Percentiles rank a stretch among this genome's conserved stretches.
Conservation (phyloP, 768 basidiomycete genomes). For the Naganishia antarctica region DNA sequence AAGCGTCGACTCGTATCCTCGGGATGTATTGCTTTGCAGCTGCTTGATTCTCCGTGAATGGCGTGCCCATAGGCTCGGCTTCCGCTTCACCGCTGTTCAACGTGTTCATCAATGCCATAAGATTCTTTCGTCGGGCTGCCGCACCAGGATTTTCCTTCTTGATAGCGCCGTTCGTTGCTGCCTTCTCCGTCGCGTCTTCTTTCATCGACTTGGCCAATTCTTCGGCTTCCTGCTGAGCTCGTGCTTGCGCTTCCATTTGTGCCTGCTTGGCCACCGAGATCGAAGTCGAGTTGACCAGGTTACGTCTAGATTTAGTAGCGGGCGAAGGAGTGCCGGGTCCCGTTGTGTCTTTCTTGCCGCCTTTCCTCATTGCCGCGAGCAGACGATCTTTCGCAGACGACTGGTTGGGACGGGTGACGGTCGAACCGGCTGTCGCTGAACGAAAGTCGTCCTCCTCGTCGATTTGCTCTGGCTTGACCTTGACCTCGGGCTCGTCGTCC, state of each 20-base stretch:
- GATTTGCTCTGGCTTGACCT: conserved; percentile 37
- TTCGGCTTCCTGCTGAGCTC: conserved; percentile 30
- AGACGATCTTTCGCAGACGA: conserved; percentile 25
- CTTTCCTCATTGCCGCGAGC: conserved; percentile 17
- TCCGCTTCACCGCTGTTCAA: conserved; percentile 24
- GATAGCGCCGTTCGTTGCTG: conserved; percentile 18
- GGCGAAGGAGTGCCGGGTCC: conserved; percentile 3
- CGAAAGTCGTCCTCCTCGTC: conserved; percentile 43
- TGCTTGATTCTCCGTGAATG: conserved; percentile 23
- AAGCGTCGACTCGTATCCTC: conserved; percentile 30
- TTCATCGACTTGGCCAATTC: conserved; percentile 16
- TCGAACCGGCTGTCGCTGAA: conserved; percentile 22
- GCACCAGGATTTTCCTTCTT: conserved; percentile 30
- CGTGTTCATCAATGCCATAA: conserved; percentile 22
- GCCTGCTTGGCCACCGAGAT: conserved; percentile 24
- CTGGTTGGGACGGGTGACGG: conserved; percentile 1
- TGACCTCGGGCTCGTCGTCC: conserved; percentile 19
- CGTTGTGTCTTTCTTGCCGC: conserved; percentile 11
- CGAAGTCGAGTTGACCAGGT: conserved; percentile 28
- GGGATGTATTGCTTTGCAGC: conserved; percentile 25
- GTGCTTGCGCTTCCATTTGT: conserved; percentile 16
- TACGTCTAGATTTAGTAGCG: conserved; percentile 12
- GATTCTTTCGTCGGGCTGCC: conserved; percentile 27
- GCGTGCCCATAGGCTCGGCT: conserved; percentile 18
- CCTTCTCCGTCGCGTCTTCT: neutral